phyloP scores from a whole-genome alignment of 148 eudicot genomes.

The Amaranthus palmeri region DNA sequence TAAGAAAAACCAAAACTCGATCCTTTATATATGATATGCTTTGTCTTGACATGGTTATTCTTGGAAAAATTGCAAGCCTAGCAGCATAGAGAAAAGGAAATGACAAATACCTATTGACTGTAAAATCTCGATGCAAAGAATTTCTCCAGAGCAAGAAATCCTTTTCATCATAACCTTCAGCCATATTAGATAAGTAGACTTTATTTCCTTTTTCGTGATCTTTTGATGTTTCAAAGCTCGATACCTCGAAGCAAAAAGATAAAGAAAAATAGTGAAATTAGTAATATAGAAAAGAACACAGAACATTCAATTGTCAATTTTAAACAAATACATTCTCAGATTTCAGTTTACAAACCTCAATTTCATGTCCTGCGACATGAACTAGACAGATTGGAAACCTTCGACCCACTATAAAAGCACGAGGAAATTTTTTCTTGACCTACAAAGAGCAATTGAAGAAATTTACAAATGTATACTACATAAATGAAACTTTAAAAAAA shows the following conservation, averaged over 20 bases:
- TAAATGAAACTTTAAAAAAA: slow-evolving; percentile 3
- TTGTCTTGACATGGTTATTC: not conserved
- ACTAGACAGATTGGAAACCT: slow-evolving; percentile 85
- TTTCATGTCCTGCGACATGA: slow-evolving; percentile 42
- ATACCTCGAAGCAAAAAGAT: slow-evolving; percentile 48
- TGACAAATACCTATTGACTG: slow-evolving; percentile 65
- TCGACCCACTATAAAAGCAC: slow-evolving; percentile 62
- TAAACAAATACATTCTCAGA: not conserved
- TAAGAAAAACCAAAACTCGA: not conserved
- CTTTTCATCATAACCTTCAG: slow-evolving; percentile 44
- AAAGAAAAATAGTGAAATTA: not conserved
- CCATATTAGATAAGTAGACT: slow-evolving; percentile 22
- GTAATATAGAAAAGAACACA: not conserved
- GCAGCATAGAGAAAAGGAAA: not conserved
- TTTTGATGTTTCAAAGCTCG: slow-evolving; percentile 71
- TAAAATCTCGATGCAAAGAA: slow-evolving; percentile 73
- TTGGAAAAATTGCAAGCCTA: no score
- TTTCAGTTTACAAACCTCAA: slow-evolving; percentile 60
- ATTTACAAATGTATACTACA: slow-evolving; percentile 1
- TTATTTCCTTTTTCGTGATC: slow-evolving; percentile 26
- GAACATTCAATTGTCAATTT: not conserved
- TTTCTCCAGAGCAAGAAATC: slow-evolving; percentile 65
- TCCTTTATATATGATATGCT: not conserved
- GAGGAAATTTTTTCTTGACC: slow-evolving; percentile 53
- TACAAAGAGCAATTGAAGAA: slow-evolving; percentile 21